Evolutionary conservation across 495 filamentous ascomycete species (phyloP).

Genomic region (Acidomyces sp.): DNA sequence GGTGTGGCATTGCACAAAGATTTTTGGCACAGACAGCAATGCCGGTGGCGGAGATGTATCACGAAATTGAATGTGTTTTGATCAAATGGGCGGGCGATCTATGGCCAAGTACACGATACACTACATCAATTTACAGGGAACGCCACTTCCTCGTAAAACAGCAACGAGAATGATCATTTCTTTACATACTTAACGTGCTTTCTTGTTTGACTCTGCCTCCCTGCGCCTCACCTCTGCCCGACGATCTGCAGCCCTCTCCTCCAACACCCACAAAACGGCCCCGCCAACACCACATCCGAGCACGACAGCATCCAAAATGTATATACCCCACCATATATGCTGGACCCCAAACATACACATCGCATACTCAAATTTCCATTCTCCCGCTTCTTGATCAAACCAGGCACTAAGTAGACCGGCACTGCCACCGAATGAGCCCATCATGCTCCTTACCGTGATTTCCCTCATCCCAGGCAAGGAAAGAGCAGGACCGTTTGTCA

Average conservation of each 20-base stretch:
- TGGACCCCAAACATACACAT: slow-evolving; percentile 70
- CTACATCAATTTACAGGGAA: no score
- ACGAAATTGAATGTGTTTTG: no score
- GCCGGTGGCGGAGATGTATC: no score
- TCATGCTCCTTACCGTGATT: slow-evolving; percentile 94
- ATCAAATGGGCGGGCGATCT: no score
- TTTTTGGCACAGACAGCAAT: no score
- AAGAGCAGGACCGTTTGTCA: background rate
- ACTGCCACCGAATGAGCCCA: slow-evolving; percentile 85
- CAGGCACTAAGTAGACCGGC: slow-evolving; percentile 76
- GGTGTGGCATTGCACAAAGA: no score
- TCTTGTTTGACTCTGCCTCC: no score
- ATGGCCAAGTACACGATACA: no score
- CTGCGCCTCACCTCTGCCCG: background rate
- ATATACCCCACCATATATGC: slow-evolving; percentile 89
- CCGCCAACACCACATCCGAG: slow-evolving; percentile 11
- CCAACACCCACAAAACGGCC: background rate
- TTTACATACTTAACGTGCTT: no score
- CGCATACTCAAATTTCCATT: slow-evolving; percentile 66
- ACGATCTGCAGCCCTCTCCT: background rate
- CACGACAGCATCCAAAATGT: slow-evolving; percentile 33
- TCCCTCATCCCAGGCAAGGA: slow-evolving; percentile 54
- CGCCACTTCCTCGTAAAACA: no score
- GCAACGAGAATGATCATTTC: no score
- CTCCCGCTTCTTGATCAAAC: slow-evolving; percentile 53